Evolutionary conservation across 139 green algal genomes (phyloP), one percentile per base, ranked within the genome.

Genomic region (Chlamydomonas sp.): DNA sequence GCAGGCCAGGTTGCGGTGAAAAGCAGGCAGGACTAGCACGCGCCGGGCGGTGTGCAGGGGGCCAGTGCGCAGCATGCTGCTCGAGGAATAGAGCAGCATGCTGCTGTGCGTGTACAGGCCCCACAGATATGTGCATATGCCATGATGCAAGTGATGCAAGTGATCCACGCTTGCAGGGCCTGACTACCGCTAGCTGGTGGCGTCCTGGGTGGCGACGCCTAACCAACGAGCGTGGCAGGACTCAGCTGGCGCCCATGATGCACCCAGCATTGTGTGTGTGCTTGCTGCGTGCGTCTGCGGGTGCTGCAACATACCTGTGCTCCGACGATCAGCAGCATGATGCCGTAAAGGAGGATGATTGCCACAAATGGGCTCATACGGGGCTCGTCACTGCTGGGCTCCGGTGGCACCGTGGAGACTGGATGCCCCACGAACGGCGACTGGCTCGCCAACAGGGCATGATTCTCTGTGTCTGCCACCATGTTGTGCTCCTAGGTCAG

Each of bases 11-110:
- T 8, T 8, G 15, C 16, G 69, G n/a, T 16, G 10, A 31, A 6
- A 57, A 75, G 69, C 2, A 1, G 91, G 91, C 0, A 67, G 84
- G 4, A 97, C 10, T n/a, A 93, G 90, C 60, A 91, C 73, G 31
- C 89, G 80, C 85, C 83, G 85, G 18, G 4, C 3, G 57, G 62
- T 8, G 62, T 69, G 14, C 60, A 69, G 14, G 8, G 14, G 2
- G 5, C 58, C 5, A n/a, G 77, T 12, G 14, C 9, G 1, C 69
- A 57, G 81, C 60, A 85, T 62, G 49, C 31, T 49, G 31, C 31
- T 49, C 31, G 31, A 49, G 31, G 31, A 49, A 49, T 49, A 49
- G 31, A 49, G 31, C 31, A 49, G 31, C 31, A 49, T 49, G 78
- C 18, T 15, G 12, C 49, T 63, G 49, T 66, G 76, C 10, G n/a